Evolutionary conservation across 2,329 filamentous ascomycete species (phyloP).

Genomic region (Neopestalotiopsis sp.): DNA sequence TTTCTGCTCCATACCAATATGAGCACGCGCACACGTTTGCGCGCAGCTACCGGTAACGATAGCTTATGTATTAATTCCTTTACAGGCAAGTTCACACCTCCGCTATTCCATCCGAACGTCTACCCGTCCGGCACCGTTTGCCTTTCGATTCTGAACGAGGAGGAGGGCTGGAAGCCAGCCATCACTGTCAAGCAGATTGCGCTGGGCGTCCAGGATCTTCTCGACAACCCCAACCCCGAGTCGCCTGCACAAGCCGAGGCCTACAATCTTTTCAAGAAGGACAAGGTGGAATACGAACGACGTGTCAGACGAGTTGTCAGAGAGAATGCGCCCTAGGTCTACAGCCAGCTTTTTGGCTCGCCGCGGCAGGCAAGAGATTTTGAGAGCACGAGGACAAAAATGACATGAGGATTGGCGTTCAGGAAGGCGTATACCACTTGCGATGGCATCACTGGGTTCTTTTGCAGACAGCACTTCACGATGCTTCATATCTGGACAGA

Average conservation of each 20-base stretch:
- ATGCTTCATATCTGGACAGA: slow-evolving; percentile 12
- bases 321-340: slow-evolving; percentile 71
- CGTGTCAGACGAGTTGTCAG: slow-evolving; percentile 85
- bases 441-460: slow-evolving; percentile 20
- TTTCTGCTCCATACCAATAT: slow-evolving; percentile 25
- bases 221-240: slow-evolving; percentile 96
- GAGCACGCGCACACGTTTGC: background rate
- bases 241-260: slow-evolving; percentile 96
- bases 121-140: slow-evolving; percentile 98
- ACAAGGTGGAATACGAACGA: slow-evolving; percentile 59
- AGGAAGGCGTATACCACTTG: slow-evolving; percentile 23
- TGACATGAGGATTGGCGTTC: slow-evolving; percentile 19
- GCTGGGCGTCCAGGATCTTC: slow-evolving; percentile 91
- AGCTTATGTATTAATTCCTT: slow-evolving; percentile 11
- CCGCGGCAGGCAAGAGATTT: slow-evolving; percentile 13
- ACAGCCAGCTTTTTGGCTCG: background rate
- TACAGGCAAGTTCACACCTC: slow-evolving; percentile 92
- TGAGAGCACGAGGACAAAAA: slow-evolving; percentile 1
- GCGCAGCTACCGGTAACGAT: background rate
- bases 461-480: slow-evolving; percentile 15
- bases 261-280: slow-evolving; percentile 21
- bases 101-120: slow-evolving; percentile 97
- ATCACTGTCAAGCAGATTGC: slow-evolving; percentile 99
- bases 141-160: slow-evolving; percentile 95
- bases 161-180: slow-evolving; percentile 97